phyloP scores from a whole-genome alignment of 768 basidiomycete species.

The Lactifluus subvellereus region DNA sequence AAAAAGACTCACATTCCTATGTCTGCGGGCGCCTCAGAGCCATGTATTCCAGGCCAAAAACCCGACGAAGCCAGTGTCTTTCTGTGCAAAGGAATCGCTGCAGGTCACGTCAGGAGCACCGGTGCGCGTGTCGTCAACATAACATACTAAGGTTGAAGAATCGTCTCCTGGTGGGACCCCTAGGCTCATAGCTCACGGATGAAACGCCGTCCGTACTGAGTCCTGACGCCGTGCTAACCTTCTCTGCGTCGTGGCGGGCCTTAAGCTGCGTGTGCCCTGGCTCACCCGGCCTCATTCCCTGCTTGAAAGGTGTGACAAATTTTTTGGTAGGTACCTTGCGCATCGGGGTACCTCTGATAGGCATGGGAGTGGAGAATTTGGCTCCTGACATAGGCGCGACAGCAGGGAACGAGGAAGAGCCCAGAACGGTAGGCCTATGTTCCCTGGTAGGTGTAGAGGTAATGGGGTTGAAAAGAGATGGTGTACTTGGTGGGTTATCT shows the following conservation, averaged over 20 bases:
- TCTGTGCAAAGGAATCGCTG: conserved; percentile 30
- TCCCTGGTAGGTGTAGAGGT: conserved; percentile 12
- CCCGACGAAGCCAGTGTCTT: conserved; percentile 45
- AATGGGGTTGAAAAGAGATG: neutral
- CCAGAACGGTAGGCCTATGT: neutral
- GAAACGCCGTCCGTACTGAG: neutral
- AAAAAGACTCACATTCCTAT: conserved; percentile 43
- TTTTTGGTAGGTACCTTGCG: conserved; percentile 28
- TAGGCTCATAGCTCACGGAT: neutral
- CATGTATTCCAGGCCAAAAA: conserved; percentile 45
- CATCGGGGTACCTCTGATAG: conserved; percentile 1
- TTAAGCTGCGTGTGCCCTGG: conserved; percentile 31
- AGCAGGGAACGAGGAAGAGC: neutral
- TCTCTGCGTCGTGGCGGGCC: conserved; percentile 2
- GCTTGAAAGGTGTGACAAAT: conserved; percentile 57
- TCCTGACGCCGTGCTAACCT: neutral
- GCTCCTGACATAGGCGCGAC: neutral
- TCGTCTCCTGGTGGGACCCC: neutral
- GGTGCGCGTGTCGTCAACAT: neutral
- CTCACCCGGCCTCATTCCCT: conserved; percentile 43
- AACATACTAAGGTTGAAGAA: conserved; percentile 22
- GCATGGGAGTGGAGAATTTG: conserved; percentile 11
- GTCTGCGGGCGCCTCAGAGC: conserved; percentile 38
- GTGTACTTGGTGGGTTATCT: neutral
- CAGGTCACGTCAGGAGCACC: neutral